Evolutionary conservation across 306 rosid species (phyloP).

Genomic region (Pterocarpus macrocarpus): DNA sequence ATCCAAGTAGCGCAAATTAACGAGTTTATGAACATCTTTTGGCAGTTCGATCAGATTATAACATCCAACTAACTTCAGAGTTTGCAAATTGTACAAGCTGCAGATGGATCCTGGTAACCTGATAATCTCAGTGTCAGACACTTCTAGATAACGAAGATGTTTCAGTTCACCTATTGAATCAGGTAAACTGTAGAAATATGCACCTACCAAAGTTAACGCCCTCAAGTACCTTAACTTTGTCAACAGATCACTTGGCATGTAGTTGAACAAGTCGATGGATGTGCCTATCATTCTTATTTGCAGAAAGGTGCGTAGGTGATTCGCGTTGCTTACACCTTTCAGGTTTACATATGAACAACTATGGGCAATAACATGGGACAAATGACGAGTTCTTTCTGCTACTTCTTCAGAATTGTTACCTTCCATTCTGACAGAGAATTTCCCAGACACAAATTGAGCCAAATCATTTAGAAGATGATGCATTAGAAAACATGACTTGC

Average conservation of each 20-base stretch:
- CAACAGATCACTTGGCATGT: constrained; percentile 46
- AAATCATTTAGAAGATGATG: constrained; percentile 57
- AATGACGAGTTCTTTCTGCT: constrained; percentile 48
- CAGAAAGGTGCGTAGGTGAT: constrained; percentile 47
- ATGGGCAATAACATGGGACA: constrained; percentile 48
- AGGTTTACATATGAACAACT: constrained; percentile 36
- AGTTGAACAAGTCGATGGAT: constrained; percentile 18
- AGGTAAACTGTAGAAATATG: constrained; percentile 41
- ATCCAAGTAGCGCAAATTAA: constrained; percentile 55
- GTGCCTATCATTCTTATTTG: constrained; percentile 22
- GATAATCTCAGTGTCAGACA: constrained; percentile 17
- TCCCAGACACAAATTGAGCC: constrained; percentile 52
- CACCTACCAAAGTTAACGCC: constrained; percentile 47
- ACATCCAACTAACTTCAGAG: constrained; percentile 46
- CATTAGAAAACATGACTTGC: constrained; percentile 48
- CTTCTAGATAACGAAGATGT: constrained; percentile 52
- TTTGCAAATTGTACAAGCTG: constrained; percentile 53
- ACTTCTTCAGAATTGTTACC: constrained; percentile 36
- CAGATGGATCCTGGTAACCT: constrained; percentile 48
- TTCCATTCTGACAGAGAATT: constrained; percentile 52
- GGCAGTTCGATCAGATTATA: constrained; percentile 47
- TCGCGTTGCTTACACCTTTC: constrained; percentile 39
- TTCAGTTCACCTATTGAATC: constrained; percentile 41
- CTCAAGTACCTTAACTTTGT: constrained; percentile 40
- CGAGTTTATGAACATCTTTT: constrained; percentile 32